A percentile compares a stretch with the other conserved stretches of the same genome.
phyloP scores from a whole-genome alignment of 306 rosid genomes.

The Abrus pulchellus region DNA sequence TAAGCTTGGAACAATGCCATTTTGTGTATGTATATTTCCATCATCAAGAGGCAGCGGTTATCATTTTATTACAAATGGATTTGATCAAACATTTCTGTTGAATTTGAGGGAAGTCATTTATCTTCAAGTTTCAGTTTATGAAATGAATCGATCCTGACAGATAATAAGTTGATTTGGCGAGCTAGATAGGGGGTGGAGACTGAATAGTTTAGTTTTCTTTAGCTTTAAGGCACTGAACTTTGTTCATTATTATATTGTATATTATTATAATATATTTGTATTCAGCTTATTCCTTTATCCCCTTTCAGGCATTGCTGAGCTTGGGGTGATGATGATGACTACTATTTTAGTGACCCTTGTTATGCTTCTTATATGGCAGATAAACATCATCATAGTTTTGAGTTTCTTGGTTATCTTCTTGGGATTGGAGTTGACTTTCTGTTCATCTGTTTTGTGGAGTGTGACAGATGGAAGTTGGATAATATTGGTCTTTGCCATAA shows the following conservation, averaged over 20 bases:
- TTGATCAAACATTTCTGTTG: conserved; percentile 18
- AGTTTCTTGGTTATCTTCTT: conserved; percentile 73
- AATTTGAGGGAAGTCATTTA: conserved; percentile 12
- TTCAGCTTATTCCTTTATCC: conserved; percentile 41
- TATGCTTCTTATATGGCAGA: conserved; percentile 99
- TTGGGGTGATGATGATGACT: conserved; percentile 99
- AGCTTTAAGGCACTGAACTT: conserved; percentile 20
- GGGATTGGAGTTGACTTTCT: conserved; percentile 88
- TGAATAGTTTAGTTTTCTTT: conserved; percentile 29
- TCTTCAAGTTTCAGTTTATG: conserved; percentile 16
- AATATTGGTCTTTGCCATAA: conserved; percentile 83
- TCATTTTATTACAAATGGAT: conserved; percentile 26
- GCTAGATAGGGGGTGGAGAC: not conserved
- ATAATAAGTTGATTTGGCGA: conserved; percentile 36
- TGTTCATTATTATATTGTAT: conserved; percentile 19
- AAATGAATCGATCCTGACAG: conserved; percentile 14
- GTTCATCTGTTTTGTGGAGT: conserved; percentile 91
- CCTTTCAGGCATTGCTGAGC: conserved; percentile 92
- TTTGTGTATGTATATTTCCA: conserved; percentile 19
- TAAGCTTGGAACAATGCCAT: conserved; percentile 30
- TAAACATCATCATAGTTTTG: conserved; percentile 79
- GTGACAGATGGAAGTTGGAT: conserved; percentile 99
- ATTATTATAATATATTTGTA: conserved; percentile 23
- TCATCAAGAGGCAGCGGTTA: conserved; percentile 8
- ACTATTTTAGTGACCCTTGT: conserved; percentile 89